Base-by-base conservation (phyloP, 371 early-diverging fungal genomes). In the Mortierella sp. region DNA sequence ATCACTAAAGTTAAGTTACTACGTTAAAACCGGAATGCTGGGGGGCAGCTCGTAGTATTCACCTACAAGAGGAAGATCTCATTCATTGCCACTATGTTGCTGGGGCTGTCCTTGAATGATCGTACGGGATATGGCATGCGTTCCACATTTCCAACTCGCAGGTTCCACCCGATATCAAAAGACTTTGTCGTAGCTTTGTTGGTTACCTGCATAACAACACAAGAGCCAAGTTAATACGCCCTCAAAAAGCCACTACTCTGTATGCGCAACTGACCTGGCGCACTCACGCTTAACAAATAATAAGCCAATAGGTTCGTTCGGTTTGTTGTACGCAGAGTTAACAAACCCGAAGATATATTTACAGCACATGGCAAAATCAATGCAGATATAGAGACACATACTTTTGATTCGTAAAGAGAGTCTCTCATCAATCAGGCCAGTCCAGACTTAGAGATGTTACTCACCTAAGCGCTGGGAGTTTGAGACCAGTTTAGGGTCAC, bases 21-120 rank as follows among this genome's bases (percentile, higher is more conserved):
- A 0, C 48, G 36, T 32, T 33, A 58, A 16, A 33, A 32, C 47
- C 24, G 6, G 50, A n/a, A 50, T n/a, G 7, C 15, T 43, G 43
- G 10, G 43, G 2, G 7, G n/a, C 16, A 16, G 28, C 58, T 28
- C 15, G 28, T 24, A 28, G n/a, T 13, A 58, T 13, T 15, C 16
- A 50, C 79, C 4, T 72, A 80, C 80, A 80, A 80, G 16, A 81
- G 32, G 36, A 81, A 81, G 45, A 75, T 63, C 48, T 81, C 81
- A 58, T 81, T 75, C 81, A 75, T 75, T 15, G 67, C 72, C 7
- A 70, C 81, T 1, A 72, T 81, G 55, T 72, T 81, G n/a, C 81
- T 76, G 1, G 76, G 76, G 24, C 53, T 75, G 48, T 75, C 76
- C 58, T 75, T 81, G 69, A 71, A 75, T 36, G 80, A 75, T 15